Conservation (phyloP, 1,284 basidiomycete genomes). For the Fistulinella staudtii region DNA sequence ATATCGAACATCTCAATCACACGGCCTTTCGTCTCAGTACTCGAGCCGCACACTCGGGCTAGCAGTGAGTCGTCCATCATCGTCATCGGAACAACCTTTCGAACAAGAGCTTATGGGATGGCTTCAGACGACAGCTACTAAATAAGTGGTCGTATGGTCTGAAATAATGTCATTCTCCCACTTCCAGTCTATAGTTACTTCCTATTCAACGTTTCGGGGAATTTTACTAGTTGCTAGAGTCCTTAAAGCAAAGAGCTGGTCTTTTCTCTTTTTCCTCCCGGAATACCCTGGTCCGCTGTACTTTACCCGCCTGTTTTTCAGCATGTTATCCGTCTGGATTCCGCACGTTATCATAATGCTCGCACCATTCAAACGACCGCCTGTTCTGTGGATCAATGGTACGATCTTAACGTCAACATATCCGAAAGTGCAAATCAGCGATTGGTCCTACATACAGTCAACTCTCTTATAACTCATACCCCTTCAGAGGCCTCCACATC, state of each 20-base stretch:
- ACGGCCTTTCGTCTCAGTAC: slow-evolving; percentile 50
- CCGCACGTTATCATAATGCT: slow-evolving; percentile 36
- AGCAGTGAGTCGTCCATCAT: slow-evolving; percentile 39
- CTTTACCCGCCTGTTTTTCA: slow-evolving; percentile 35
- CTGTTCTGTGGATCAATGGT: slow-evolving; percentile 11
- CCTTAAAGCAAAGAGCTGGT: slow-evolving; percentile 33
- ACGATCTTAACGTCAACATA: no score
- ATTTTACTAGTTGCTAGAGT: slow-evolving; percentile 30
- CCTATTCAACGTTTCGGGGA: slow-evolving; percentile 17
- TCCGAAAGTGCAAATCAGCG: no score
- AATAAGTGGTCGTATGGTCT: slow-evolving; percentile 32
- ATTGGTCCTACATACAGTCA: no score
- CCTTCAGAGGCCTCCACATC: no score
- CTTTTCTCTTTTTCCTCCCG: slow-evolving; percentile 30
- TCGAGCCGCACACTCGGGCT: slow-evolving; percentile 53
- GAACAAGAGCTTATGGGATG: slow-evolving; percentile 37
- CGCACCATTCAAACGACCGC: slow-evolving; percentile 41
- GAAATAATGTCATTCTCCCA: slow-evolving; percentile 6
- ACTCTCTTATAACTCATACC: no score
- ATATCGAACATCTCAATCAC: slow-evolving; percentile 51
- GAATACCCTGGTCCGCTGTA: slow-evolving; percentile 42
- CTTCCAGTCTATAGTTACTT: slow-evolving; percentile 5
- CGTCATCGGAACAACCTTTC: slow-evolving; percentile 35
- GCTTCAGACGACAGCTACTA: slow-evolving; percentile 44
- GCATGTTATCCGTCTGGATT: slow-evolving; percentile 35